A percentile compares a stretch with the other conserved stretches of the same genome.
phyloP scores from a whole-genome alignment of 2,329 filamentous ascomycete species.

The Scedosporium minutisporum region DNA sequence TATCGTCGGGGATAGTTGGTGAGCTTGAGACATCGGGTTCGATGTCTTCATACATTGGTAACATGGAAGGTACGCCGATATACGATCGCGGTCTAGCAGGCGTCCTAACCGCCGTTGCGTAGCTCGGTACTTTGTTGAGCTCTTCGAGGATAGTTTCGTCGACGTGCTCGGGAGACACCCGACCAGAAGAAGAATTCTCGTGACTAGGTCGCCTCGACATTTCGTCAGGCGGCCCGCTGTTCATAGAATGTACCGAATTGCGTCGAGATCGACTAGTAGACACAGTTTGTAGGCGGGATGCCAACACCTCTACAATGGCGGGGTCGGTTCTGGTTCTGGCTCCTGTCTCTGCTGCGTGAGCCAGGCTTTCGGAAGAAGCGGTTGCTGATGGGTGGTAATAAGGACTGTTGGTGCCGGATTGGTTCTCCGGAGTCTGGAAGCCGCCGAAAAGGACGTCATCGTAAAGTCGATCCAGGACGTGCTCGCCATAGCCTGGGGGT shows the following conservation, averaged over 20 bases:
- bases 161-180: conserved; percentile 46
- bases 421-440: conserved; percentile 65
- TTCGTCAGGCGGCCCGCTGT: background rate
- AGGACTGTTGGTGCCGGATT: conserved; percentile 72
- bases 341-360: background rate
- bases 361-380: conserved; percentile 72
- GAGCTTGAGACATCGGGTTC: conserved; percentile 39
- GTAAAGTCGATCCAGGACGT: conserved; percentile 83
- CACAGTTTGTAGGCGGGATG: conserved; percentile 49
- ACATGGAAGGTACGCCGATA: conserved; percentile 28
- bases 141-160: conserved; percentile 52
- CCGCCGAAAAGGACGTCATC: conserved; percentile 73
- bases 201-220: conserved; percentile 1
- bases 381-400: conserved; percentile 62
- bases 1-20: conserved; percentile 20
- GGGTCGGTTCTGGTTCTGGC: conserved; percentile 18
- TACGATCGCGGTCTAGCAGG: conserved; percentile 45
- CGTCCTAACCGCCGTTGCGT: conserved; percentile 62
- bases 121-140: conserved; percentile 67
- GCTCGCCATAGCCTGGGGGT: conserved; percentile 87
- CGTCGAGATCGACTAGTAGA: background rate
- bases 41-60: conserved; percentile 54
- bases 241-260: background rate
- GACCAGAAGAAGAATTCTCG: conserved; percentile 28
- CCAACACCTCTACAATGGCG: conserved; percentile 42